Conservation (phyloP, 148 eudicot genomes). For the Rhododendron vialii region DNA sequence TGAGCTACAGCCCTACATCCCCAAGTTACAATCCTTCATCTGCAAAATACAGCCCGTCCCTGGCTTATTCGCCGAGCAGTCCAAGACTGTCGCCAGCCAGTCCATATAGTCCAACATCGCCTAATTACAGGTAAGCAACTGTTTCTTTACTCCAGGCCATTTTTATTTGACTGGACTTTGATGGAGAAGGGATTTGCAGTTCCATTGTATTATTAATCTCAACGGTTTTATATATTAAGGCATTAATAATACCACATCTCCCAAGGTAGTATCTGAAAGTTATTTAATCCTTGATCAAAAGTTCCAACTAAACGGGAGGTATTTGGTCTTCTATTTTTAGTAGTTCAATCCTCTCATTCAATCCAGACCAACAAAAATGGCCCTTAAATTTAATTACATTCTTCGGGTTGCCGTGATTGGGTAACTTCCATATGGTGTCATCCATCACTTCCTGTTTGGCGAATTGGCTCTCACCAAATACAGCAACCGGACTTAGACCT, state of each 20-base stretch:
- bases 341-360: not conserved
- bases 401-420: not conserved
- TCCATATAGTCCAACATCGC: slow-evolving; percentile 61
- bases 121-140: slow-evolving; percentile 44
- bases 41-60: slow-evolving; percentile 58
- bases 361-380: not conserved
- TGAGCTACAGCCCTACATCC: slow-evolving; percentile 37
- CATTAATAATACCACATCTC: not conserved
- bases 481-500: not conserved
- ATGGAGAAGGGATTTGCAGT: not conserved
- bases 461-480: not conserved
- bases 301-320: not conserved
- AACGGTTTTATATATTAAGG: not conserved
- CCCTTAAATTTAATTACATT: not conserved
- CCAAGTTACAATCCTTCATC: slow-evolving; percentile 46
- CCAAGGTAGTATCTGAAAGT: not conserved
- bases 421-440: not conserved
- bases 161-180: not conserved
- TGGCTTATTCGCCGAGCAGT: slow-evolving; percentile 56
- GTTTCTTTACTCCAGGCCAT: not conserved
- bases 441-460: not conserved
- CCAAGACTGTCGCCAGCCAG: slow-evolving; percentile 58
- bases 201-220: not conserved
- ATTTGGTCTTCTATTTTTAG: not conserved
- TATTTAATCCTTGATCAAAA: not conserved